Base-by-base conservation (phyloP, 768 basidiomycete species). In the Phlegmacium glaucopus region DNA sequence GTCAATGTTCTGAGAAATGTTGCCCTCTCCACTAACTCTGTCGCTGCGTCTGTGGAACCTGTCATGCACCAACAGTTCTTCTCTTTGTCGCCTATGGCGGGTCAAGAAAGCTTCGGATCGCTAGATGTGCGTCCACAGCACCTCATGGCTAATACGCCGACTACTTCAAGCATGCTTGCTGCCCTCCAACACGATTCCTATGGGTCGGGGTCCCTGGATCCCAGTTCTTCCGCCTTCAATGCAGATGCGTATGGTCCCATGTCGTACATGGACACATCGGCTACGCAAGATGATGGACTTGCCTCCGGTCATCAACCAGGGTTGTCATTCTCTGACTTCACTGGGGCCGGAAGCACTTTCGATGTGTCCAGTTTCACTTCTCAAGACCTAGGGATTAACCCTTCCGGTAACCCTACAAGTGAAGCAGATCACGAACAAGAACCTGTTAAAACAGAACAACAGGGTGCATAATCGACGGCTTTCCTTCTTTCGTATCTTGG, bases 51-150 rank as follows among this genome's bases (percentile, higher is more conserved):
- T 18, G 90, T 94, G 44, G 90, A 94, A 61, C 90, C 90, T 27
- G 84, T 91, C 47, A 90, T 92, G 78, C 90, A 92, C 57, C 90
- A 92, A 60, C 85, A 90, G 58, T 94, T 86, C 70, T 88, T 89
- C 63, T 77, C 87, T 4, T 71, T 92, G 47, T 91, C 89, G 45
- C 88, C 90, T n/a, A 91, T 91, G 89, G 78, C 84, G 26, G 90
- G 89, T 18, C 88, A 91, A 59, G 90, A 91, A 64, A 83, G 69
- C 59, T 92, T 90, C 55, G 76, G 76, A 49, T 59, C 75, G 30
- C 73, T 87, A 58, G 87, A 88, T 52, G 75, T 75, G 49, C 75
- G 84, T 39, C 75, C 85, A 5, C 66, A 66, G 13, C 78, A 78
- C 44, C 64, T 80, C 57, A 87, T 91, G 83, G 78, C 75, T 13